phyloP scores from a whole-genome alignment of 805 yeast genomes.

The Grigorovia humatica region DNA sequence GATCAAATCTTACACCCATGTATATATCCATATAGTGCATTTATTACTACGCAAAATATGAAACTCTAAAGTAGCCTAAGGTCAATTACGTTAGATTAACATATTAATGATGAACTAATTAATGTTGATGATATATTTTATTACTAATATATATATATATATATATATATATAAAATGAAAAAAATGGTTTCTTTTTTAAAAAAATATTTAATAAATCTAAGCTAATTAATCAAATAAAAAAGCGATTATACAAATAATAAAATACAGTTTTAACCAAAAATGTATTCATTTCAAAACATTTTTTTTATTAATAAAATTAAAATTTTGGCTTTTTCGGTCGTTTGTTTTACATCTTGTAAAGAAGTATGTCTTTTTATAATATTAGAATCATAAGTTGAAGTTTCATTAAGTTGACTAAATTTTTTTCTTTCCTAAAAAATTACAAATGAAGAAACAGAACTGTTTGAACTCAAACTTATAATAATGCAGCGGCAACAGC shows the following conservation, averaged over 20 bases:
- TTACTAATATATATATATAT: too few relatives aligned
- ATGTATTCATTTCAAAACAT: background rate
- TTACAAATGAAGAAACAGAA: too few relatives aligned
- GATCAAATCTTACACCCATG: background rate
- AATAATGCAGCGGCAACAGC: constrained; percentile 43
- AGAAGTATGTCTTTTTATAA: too few relatives aligned
- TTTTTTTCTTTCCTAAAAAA: background rate
- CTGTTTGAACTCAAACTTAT: constrained; percentile 18
- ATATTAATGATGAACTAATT: background rate
- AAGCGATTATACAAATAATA: background rate
- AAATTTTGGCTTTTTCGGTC: background rate
- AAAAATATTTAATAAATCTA: too few relatives aligned
- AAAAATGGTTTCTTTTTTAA: too few relatives aligned
- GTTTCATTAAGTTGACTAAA: background rate
- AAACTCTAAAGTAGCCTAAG: too few relatives aligned
- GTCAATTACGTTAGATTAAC: background rate
- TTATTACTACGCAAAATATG: background rate
- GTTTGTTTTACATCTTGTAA: background rate
- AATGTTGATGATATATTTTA: background rate
- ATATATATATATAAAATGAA: background rate
- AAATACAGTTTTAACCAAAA: background rate
- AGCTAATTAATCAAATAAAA: background rate
- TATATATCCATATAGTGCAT: background rate
- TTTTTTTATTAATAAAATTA: too few relatives aligned
- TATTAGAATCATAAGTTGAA: background rate